Base-by-base conservation (phyloP, 2,329 filamentous ascomycete species). In the Tolypocladium guangdongense region DNA sequence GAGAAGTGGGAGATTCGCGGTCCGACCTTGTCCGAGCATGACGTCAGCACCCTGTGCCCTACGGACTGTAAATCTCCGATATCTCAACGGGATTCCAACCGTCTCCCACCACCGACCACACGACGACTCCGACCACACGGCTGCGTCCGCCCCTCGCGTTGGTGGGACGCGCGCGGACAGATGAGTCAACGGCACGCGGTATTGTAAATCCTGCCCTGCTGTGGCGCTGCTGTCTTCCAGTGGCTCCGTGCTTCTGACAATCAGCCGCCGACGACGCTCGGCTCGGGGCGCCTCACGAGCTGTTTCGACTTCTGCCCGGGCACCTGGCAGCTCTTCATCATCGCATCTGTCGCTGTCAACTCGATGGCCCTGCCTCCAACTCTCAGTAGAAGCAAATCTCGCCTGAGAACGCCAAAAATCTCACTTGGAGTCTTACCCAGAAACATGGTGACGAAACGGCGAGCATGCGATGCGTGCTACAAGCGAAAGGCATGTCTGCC, bases 401-500 rank as follows among this genome's bases (percentile, higher is more conserved):
- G 24, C 27, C 27, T 46, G 43, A 11, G 18, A 32, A 32, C 5
- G 24, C 16, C 24, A 10, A 22, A 30, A 4, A 16, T 32, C 43
- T 32, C 18, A 3, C 24, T 8, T 32, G n/a, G 27, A 50, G 24
- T 4, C n/a, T 27, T 7, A 30, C 6, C 24, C 16, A n/a, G n/a
- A 8, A 37, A 16, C 24, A 60, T 60, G 59, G 52, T 52, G 35
- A 53, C 35, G 22, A 52, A 54, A 41, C 50, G 57, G 38, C 57
- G 60, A 53, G 74, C 75, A 14, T 78, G 75, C 58, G 75, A 78
- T 58, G 71, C 74, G 18, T 78, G 75, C 57, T 73, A 76, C 59
- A 71, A 65, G 58, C 65, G 73, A 60, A 78, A 78, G 73, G 75
- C 74, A 66, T 37, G 56, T 36, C 27, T 12, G 8, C 7, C 24